These are phyloP conservation scores for Kurtzmaniella quercitrusa DNA, from an alignment of 1,139 yeast species.

Conservation along the genomic window DNA sequence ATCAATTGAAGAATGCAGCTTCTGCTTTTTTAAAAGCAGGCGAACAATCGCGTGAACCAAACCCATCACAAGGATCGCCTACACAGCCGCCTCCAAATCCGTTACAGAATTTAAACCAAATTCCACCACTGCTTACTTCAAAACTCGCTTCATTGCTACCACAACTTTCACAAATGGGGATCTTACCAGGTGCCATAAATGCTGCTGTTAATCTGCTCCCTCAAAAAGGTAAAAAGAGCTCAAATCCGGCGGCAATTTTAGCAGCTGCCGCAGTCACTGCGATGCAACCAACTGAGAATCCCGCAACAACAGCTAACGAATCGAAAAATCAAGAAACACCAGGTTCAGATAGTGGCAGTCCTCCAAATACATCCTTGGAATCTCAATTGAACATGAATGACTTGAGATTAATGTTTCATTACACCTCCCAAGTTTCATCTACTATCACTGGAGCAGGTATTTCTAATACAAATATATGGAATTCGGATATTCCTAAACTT, in stretches of 20 bases:
- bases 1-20: conserved; percentile 7
- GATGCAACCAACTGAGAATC: neutral
- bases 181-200: neutral
- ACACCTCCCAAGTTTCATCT: conserved; percentile 77
- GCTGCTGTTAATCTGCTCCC: conserved; percentile 4
- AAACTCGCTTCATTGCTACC: neutral
- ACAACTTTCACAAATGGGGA: neutral
- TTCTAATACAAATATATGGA: conserved; percentile 84
- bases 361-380: neutral
- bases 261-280: conserved; percentile 5
- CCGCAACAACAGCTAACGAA: neutral
- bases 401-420: conserved; percentile 79
- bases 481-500: conserved; percentile 77
- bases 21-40: conserved; percentile 3
- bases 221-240: neutral
- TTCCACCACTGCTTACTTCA: conserved; percentile 11
- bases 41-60: conserved; percentile 9
- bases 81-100: conserved; percentile 8
- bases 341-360: conserved; percentile 2
- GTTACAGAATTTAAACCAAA: conserved; percentile 15
- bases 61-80: conserved; percentile 15
- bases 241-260: conserved; percentile 1
- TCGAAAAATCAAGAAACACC: neutral
- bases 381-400: conserved; percentile 64
- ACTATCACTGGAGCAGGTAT: conserved; percentile 91